Evolutionary conservation across 495 filamentous ascomycete species (phyloP).

Genomic region (Aspergillus egyptiacus): DNA sequence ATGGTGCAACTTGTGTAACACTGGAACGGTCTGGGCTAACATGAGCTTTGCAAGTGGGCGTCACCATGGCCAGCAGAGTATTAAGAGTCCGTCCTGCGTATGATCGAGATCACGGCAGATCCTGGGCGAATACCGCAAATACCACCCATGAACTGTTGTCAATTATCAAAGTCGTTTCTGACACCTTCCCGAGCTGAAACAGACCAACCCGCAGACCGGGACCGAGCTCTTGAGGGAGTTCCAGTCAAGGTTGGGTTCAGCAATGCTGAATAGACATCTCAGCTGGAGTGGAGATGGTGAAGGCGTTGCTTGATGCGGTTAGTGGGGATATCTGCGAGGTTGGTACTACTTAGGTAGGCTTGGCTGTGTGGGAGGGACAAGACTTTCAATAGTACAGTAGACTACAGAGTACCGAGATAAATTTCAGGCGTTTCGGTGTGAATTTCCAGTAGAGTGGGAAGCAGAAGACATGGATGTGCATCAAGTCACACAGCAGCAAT

Average conservation of each 20-base stretch:
- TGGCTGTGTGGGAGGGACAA: background rate
- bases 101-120: no score
- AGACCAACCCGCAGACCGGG: constrained; percentile 13
- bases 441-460: background rate
- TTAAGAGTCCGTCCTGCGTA: no score
- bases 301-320: constrained; percentile 10
- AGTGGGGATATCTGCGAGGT: background rate
- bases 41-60: constrained; percentile 10
- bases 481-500: background rate
- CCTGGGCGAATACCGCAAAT: background rate
- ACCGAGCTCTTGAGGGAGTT: constrained; percentile 8
- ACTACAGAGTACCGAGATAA: background rate
- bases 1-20: background rate
- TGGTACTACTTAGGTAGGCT: no score
- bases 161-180: background rate
- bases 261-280: background rate
- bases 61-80: background rate
- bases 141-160: background rate
- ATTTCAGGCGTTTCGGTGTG: no score
- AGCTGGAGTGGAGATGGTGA: no score
- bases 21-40: background rate
- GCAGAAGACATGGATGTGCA: no score
- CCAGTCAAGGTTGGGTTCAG: background rate
- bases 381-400: background rate
- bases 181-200: background rate